A percentile compares a stretch with the other conserved stretches of the same genome.
These are phyloP conservation scores for Macaranga tanarius DNA, from an alignment of 441 rosid genomes.

Conservation along the genomic window DNA sequence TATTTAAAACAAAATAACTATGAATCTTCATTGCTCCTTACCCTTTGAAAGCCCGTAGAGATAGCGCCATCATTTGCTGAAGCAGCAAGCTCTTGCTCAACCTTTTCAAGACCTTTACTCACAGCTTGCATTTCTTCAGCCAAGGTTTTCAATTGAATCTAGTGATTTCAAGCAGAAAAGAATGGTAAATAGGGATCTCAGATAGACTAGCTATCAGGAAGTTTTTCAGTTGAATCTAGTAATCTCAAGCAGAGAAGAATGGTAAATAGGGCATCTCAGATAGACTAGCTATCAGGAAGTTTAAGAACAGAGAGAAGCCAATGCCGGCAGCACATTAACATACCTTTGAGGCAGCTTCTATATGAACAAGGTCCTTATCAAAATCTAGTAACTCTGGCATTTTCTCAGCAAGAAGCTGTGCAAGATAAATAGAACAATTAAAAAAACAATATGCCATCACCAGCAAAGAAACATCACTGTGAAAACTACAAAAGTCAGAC, in stretches of 20 bases:
- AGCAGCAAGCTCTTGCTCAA: constrained; percentile 78
- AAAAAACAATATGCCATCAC: neutral
- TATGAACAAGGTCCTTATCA: constrained; percentile 78
- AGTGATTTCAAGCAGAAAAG: constrained; percentile 20
- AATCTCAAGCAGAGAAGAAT: constrained; percentile 14
- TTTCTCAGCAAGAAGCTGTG: constrained; percentile 87
- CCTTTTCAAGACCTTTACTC: constrained; percentile 93
- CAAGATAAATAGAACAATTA: constrained; percentile 19
- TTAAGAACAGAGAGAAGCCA: constrained; percentile 13
- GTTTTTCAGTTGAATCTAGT: constrained; percentile 86
- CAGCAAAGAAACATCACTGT: neutral
- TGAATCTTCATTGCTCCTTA: constrained; percentile 33
- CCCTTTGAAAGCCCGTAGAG: constrained; percentile 82
- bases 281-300: constrained; percentile 5
- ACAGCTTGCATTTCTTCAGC: constrained; percentile 99
- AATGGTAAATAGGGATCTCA: constrained; percentile 9
- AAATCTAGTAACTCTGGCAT: constrained; percentile 92
- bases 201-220: constrained; percentile 23
- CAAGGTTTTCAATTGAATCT: constrained; percentile 93
- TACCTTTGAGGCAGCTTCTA: constrained; percentile 98
- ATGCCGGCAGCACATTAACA: constrained; percentile 12
- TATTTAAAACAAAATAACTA: neutral
- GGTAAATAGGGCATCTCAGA: constrained; percentile 12
- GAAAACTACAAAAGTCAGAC: neutral
- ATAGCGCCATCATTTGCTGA: constrained; percentile 85